Percentiles rank a stretch among this genome's conserved stretches.
These are phyloP conservation scores for Eutrema heterophyllum DNA, from an alignment of 345 rosid genomes.

Conservation along the genomic window DNA sequence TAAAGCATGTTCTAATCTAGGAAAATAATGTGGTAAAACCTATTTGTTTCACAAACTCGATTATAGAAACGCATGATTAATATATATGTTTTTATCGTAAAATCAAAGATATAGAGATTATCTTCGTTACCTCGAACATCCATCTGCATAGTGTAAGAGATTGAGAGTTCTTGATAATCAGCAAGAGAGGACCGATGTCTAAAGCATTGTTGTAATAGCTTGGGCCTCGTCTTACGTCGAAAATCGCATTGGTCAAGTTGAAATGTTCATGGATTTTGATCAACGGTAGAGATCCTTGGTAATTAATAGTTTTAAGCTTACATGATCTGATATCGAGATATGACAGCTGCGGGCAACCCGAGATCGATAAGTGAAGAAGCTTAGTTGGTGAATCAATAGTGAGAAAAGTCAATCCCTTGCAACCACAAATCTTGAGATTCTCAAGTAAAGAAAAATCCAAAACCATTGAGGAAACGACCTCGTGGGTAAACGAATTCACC, in stretches of 20 bases:
- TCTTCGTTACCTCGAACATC: slow-evolving; percentile 48
- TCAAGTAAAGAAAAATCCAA: slow-evolving; percentile 43
- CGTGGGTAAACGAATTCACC: slow-evolving; percentile 40
- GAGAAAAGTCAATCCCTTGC: slow-evolving; percentile 39
- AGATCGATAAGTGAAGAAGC: slow-evolving; percentile 45
- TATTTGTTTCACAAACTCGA: neutral
- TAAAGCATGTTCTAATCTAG: neutral
- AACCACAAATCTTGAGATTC: slow-evolving; percentile 41
- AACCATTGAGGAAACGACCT: slow-evolving; percentile 44
- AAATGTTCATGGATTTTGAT: slow-evolving; percentile 46
- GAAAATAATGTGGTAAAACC: neutral
- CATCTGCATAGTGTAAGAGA: slow-evolving; percentile 53
- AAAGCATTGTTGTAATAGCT: slow-evolving; percentile 1
- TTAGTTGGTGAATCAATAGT: slow-evolving; percentile 40
- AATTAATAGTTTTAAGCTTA: slow-evolving; percentile 40
- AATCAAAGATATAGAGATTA: neutral
- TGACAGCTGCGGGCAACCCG: slow-evolving; percentile 36
- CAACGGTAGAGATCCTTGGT: slow-evolving; percentile 40
- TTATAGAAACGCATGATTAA: neutral
- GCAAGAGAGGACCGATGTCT: slow-evolving; percentile 34
- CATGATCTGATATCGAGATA: slow-evolving; percentile 37
- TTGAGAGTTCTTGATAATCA: slow-evolving; percentile 52
- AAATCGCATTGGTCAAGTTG: slow-evolving; percentile 46
- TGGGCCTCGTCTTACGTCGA: slow-evolving; percentile 52
- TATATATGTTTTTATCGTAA: neutral